A percentile compares a stretch with the other conserved stretches of the same genome.
Evolutionary conservation across 495 filamentous ascomycete species (phyloP).

Genomic region (Terfezia boudieri): DNA sequence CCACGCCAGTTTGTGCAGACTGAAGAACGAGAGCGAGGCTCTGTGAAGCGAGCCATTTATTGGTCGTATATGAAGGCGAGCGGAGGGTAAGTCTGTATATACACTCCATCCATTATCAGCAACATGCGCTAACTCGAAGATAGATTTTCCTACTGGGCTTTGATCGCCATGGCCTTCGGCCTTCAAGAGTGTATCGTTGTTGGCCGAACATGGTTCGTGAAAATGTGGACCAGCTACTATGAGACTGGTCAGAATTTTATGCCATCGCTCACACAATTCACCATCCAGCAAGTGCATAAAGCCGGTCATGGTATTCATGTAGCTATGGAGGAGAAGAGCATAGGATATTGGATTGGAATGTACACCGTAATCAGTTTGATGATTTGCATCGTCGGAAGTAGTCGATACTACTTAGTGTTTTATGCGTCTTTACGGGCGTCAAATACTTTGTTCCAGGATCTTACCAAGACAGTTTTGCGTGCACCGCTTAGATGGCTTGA

Average conservation of each 20-base stretch:
- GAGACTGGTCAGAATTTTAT: background rate
- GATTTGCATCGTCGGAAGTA: constrained; percentile 32
- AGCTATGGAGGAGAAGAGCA: constrained; percentile 10
- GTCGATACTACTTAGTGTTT: constrained; percentile 37
- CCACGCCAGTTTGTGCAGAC: constrained; percentile 49
- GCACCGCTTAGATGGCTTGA: constrained; percentile 59
- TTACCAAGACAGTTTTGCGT: constrained; percentile 42
- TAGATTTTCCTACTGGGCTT: constrained; percentile 32
- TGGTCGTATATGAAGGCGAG: constrained; percentile 38
- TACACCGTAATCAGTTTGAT: constrained; percentile 40
- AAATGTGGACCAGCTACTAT: constrained; percentile 12
- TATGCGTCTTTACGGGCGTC: constrained; percentile 38
- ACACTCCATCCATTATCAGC: background rate
- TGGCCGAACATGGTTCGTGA: constrained; percentile 20
- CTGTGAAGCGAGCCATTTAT: constrained; percentile 41
- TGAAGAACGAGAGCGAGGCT: constrained; percentile 43
- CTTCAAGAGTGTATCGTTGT: constrained; percentile 29
- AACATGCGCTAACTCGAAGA: background rate
- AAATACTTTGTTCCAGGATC: constrained; percentile 36
- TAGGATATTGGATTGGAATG: constrained; percentile 42
- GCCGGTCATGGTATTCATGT: constrained; percentile 1
- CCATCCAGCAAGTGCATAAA: constrained; percentile 2
- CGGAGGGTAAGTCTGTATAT: constrained; percentile 35
- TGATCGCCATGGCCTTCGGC: constrained; percentile 31
- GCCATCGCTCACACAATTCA: constrained; percentile 6